Evolutionary conservation across 495 filamentous ascomycete genomes (phyloP).

Genomic region (Aspergillus heteromorphus): DNA sequence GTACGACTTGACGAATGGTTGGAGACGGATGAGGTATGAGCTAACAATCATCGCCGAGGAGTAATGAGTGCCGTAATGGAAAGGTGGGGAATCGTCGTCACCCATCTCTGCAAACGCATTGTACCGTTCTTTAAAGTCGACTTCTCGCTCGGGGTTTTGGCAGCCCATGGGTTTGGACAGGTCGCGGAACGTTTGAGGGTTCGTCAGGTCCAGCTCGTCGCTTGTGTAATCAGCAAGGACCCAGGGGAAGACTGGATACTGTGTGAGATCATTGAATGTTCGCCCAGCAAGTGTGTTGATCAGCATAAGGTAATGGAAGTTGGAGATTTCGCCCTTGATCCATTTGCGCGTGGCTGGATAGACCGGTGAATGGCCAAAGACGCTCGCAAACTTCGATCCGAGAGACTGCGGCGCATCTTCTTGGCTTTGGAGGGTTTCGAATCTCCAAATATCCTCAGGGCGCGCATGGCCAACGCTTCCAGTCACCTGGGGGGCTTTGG

Average conservation of each 20-base stretch:
- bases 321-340: slow-evolving; percentile 91
- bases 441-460: slow-evolving; percentile 74
- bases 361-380: slow-evolving; percentile 68
- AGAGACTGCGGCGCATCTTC: slow-evolving; percentile 80
- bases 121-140: slow-evolving; percentile 77
- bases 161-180: slow-evolving; percentile 95
- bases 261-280: slow-evolving; percentile 96
- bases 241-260: slow-evolving; percentile 98
- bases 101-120: slow-evolving; percentile 87
- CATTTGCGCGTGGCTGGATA: slow-evolving; percentile 87
- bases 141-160: slow-evolving; percentile 69
- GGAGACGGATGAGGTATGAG: slow-evolving; percentile 89
- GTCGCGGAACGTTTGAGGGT: slow-evolving; percentile 83
- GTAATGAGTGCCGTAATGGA: slow-evolving; percentile 98
- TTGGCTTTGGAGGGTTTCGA: slow-evolving; percentile 75
- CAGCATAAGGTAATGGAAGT: slow-evolving; percentile 98
- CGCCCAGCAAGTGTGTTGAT: slow-evolving; percentile 95
- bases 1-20: slow-evolving; percentile 94
- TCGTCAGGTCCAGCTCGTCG: slow-evolving; percentile 81
- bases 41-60: slow-evolving; percentile 98
- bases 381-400: slow-evolving; percentile 88
- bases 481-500: slow-evolving; percentile 71
- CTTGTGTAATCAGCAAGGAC: slow-evolving; percentile 93
- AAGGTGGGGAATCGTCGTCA: slow-evolving; percentile 68
- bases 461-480: slow-evolving; percentile 47